phyloP scores from a whole-genome alignment of 345 rosid species.

The Durio zibethinus region DNA sequence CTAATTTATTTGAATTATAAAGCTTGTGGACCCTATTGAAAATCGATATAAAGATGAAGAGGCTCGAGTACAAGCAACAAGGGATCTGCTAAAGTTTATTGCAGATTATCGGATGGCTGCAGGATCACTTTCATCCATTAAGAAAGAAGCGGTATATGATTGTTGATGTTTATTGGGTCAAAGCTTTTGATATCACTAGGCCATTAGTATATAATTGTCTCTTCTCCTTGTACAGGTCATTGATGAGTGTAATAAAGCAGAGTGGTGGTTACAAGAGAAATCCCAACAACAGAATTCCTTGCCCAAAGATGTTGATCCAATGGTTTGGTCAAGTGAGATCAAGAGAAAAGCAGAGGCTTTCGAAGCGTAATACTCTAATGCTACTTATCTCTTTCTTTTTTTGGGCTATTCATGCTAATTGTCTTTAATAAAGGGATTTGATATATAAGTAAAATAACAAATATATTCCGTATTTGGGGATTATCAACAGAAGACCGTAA shows the following conservation, averaged over 20 bases:
- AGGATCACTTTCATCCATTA: conserved; percentile 46
- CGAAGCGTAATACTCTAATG: conserved; percentile 34
- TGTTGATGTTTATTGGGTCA: conserved; percentile 7
- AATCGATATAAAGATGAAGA: conserved; percentile 59
- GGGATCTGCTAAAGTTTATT: conserved; percentile 46
- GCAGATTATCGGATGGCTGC: conserved; percentile 42
- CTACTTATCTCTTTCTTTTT: neutral
- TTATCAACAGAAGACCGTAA: neutral
- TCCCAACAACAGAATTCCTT: conserved; percentile 43
- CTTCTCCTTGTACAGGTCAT: conserved; percentile 39
- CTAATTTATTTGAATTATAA: conserved; percentile 6
- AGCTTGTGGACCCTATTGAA: conserved; percentile 72
- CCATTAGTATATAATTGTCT: neutral
- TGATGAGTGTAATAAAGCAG: conserved; percentile 60
- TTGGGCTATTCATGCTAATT: too few relatives aligned
- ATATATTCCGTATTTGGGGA: neutral
- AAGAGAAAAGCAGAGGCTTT: conserved; percentile 51
- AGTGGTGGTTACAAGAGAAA: conserved; percentile 68
- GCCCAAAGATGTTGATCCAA: conserved; percentile 49
- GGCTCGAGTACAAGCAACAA: conserved; percentile 54
- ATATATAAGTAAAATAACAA: neutral
- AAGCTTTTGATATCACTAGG: neutral
- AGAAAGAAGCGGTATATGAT: conserved; percentile 46
- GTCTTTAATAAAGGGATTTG: neutral
- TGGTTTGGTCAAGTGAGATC: conserved; percentile 61